Conservation (phyloP, 495 filamentous ascomycete genomes). For the Astrocystis sublimbata region DNA sequence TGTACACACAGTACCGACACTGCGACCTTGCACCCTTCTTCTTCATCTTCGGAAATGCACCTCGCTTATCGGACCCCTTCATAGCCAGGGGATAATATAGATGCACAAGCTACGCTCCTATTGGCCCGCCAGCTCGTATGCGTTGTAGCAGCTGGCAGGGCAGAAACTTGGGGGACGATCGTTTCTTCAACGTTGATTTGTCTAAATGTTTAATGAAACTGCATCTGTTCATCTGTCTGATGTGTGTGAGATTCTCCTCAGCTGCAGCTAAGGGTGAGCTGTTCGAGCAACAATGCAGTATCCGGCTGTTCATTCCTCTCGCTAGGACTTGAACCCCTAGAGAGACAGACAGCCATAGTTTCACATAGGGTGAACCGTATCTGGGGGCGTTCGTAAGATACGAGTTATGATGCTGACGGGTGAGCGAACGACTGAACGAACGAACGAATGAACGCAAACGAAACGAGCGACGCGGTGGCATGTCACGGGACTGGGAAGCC, state of each 20-base stretch:
- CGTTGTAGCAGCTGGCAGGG: slow-evolving; percentile 13
- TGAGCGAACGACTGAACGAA: no score
- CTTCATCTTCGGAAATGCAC: slow-evolving; percentile 17
- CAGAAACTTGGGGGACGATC: background rate
- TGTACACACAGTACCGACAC: background rate
- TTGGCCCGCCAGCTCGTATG: slow-evolving; percentile 8
- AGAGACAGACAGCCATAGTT: slow-evolving; percentile 10
- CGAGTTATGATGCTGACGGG: slow-evolving; percentile 15
- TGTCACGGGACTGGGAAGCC: slow-evolving; percentile 4
- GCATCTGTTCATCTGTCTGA: background rate
- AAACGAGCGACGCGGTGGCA: slow-evolving; percentile 8
- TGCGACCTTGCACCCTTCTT: no score
- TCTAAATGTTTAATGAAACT: background rate
- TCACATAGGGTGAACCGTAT: slow-evolving; percentile 4
- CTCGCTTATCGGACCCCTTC: slow-evolving; percentile 21
- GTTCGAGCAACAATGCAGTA: slow-evolving; percentile 12
- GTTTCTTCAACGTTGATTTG: background rate
- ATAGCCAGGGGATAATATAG: slow-evolving; percentile 10
- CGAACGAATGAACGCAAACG: no score
- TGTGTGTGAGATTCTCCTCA: background rate
- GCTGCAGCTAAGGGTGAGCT: background rate
- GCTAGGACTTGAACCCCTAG: no score
- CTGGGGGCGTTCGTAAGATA: slow-evolving; percentile 13
- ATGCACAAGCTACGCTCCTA: background rate
- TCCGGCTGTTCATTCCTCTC: slow-evolving; percentile 18